phyloP scores from a whole-genome alignment of 1,284 basidiomycete genomes.

The Marasmius tenuissimus region DNA sequence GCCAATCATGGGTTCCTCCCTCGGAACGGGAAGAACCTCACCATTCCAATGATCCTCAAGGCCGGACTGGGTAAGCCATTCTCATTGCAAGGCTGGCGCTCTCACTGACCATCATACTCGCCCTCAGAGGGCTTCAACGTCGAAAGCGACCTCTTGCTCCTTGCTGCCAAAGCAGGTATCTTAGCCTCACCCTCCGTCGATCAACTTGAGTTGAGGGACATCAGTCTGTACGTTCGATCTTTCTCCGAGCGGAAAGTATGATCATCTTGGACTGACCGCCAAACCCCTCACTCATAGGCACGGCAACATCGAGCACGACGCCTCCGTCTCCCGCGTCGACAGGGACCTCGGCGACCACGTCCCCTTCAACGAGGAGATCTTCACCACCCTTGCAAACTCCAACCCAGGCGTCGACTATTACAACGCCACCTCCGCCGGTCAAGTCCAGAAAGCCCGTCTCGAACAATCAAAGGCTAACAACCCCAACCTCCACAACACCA shows the following conservation, averaged over 20 bases:
- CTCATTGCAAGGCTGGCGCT: background rate
- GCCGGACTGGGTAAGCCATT: background rate
- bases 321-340: conserved; percentile 16
- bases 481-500: conserved; percentile 18
- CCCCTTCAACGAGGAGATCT: conserved; percentile 21
- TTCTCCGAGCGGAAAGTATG: background rate
- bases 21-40: background rate
- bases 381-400: conserved; percentile 17
- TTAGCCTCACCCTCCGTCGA: background rate
- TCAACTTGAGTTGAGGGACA: conserved; percentile 4
- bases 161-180: conserved; percentile 3
- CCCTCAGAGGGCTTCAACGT: conserved; percentile 7
- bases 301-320: conserved; percentile 12
- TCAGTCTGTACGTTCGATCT: conserved; percentile 2
- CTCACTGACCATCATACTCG: background rate
- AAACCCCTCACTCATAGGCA: conserved; percentile 11
- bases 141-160: background rate
- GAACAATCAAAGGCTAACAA: conserved; percentile 16
- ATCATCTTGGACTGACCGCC: too few species aligned
- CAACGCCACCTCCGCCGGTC: conserved; percentile 19
- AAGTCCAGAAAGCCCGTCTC: conserved; percentile 17
- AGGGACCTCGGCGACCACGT: conserved; percentile 18
- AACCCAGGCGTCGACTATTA: conserved; percentile 22
- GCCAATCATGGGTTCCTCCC: conserved; percentile 8
- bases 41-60: background rate